These are phyloP conservation scores for Botrytis cinerea DNA, from an alignment of 2,329 filamentous ascomycete species.

Conservation along the genomic window DNA sequence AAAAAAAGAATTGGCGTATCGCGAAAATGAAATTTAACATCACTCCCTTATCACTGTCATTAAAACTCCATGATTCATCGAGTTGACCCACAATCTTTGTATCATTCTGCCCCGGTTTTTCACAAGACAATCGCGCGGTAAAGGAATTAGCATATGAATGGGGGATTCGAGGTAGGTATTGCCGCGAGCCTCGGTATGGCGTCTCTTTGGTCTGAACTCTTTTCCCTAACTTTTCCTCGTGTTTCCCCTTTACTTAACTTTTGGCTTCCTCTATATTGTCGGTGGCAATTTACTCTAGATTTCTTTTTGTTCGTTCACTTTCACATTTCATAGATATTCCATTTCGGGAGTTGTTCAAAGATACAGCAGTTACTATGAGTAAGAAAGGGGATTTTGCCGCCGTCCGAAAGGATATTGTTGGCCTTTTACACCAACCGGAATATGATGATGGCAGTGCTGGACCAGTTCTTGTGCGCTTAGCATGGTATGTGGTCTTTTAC, in stretches of 20 bases:
- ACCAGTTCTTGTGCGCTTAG: constrained; percentile 63
- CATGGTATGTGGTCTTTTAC: constrained; percentile 51
- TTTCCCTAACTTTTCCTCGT: constrained; percentile 27
- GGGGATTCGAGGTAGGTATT: constrained; percentile 10
- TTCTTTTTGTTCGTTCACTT: constrained; percentile 17
- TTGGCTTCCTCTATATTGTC: not conserved
- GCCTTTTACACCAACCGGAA: constrained; percentile 57
- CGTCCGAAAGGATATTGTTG: constrained; percentile 18
- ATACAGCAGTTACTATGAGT: constrained; percentile 31
- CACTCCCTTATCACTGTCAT: constrained; percentile 20
- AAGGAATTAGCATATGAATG: constrained; percentile 23
- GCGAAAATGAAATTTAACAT: constrained; percentile 4
- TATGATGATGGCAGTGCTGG: constrained; percentile 67
- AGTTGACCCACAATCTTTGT: constrained; percentile 27
- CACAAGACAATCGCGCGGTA: constrained; percentile 27
- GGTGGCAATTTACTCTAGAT: not conserved
- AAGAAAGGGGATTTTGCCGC: constrained; percentile 66
- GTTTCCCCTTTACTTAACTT: not conserved
- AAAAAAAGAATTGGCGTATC: constrained; percentile 1
- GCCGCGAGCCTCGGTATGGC: constrained; percentile 35
- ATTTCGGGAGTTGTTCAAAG: not conserved
- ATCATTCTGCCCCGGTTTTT: constrained; percentile 15
- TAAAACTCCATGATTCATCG: constrained; percentile 29
- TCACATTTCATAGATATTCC: not conserved
- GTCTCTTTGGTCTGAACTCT: constrained; percentile 21